Evolutionary conservation across 345 rosid species (phyloP), one percentile per base, ranked within the genome.

Genomic region (Hevea brasiliensis): DNA sequence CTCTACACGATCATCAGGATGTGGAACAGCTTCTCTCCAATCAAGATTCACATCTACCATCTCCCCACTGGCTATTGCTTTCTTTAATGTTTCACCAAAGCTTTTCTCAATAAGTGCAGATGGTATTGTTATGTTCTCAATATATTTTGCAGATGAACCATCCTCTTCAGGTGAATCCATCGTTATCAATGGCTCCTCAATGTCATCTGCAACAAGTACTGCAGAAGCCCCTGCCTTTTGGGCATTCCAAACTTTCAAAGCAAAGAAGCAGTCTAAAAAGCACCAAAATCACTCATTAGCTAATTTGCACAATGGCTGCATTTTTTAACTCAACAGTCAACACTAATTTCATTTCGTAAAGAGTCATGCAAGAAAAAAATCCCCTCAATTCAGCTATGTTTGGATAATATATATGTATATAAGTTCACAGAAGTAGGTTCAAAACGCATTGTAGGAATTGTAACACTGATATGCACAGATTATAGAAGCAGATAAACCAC

Each of bases 21-120:
- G 97, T 0, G 98, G 97, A 72, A 94, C 97, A 17, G 97, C 96
- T 82, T 94, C 98, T 81, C 98, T 85, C 99, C 99, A 95, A 74
- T 95, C 99, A 72, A 95, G 99, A 80, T 92, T 95, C 78, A 95
- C 89, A 82, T 87, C 89, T 64, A 95, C 94, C 96, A 95, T 92
- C 67, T 92, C 89, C 0, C 92, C 97, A 59, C 79, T 84, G 40
- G 77, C 80, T 58, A 88, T 37, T 9, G 96, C 85, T 77, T 89
- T 88, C 87, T 92, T 95, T n/a, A 95, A 59, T 62, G 82, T 84
- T 61, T 89, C 97, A 61, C 91, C 90, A 54, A 95, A 91, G 62
- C 61, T 77, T 73, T 92, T 92, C 44, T 88, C 91, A 59, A 95
- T 89, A 58, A 95, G 94, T 56, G 99, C 98, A 70, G 99, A 92